Conservation (phyloP, 2,329 filamentous ascomycete species). For the Verticillium dahliae region DNA sequence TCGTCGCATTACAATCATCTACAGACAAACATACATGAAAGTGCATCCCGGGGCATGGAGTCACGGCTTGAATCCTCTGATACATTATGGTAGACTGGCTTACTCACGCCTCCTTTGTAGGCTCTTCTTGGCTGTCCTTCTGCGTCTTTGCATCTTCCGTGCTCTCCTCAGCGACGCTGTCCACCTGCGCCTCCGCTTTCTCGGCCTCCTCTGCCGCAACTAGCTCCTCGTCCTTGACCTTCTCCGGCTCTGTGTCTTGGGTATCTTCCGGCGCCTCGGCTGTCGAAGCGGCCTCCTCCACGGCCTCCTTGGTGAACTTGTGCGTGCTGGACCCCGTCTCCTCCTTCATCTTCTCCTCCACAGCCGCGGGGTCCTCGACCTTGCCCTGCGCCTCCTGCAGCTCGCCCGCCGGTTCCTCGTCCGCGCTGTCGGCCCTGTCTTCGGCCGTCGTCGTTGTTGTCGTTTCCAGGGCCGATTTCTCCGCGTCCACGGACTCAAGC, state of each 20-base stretch:
- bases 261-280: slow-evolving; percentile 12
- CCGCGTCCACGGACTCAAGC: not conserved
- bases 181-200: slow-evolving; percentile 15
- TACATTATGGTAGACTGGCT: not conserved
- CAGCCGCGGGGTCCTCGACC: slow-evolving; percentile 13
- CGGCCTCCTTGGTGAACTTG: slow-evolving; percentile 19
- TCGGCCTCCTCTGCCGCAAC: slow-evolving; percentile 12
- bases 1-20: not conserved
- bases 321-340: slow-evolving; percentile 4
- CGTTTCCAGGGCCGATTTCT: not conserved
- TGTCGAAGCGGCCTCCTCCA: slow-evolving; percentile 13
- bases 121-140: not conserved
- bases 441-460: not conserved
- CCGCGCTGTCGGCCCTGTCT: slow-evolving; percentile 4
- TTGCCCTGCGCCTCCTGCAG: slow-evolving; percentile 2
- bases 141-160: not conserved
- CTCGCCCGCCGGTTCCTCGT: slow-evolving; percentile 8
- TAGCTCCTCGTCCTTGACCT: not conserved
- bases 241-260: not conserved
- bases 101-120: slow-evolving; percentile 1
- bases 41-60: not conserved
- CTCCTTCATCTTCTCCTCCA: slow-evolving; percentile 9
- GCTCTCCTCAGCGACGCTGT: not conserved
- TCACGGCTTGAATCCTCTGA: not conserved
- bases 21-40: too few relatives aligned